Percentiles rank a stretch among this genome's conserved stretches.
phyloP scores from a whole-genome alignment of 139 green algal genomes.

The Chlorella sp. region DNA sequence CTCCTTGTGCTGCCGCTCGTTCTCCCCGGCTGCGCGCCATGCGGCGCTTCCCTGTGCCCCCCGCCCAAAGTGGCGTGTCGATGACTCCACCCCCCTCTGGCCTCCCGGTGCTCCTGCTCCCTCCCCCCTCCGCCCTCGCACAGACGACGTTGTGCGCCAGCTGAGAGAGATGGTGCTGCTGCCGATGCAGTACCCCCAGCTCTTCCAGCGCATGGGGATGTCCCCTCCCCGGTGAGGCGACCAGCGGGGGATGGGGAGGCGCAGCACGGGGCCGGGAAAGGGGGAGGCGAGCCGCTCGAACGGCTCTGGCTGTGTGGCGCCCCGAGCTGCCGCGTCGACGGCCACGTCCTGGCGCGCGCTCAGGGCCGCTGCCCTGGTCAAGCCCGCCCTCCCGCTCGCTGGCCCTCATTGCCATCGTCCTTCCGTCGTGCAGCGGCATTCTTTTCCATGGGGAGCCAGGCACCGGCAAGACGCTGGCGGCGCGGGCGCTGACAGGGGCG shows the following conservation, averaged over 20 bases:
- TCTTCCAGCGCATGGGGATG: slow-evolving; percentile 67
- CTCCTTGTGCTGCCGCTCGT: not conserved
- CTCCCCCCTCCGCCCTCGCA: no score
- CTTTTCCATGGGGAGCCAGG: slow-evolving; percentile 69
- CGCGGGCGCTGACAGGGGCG: slow-evolving; percentile 51
- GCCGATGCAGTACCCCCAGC: slow-evolving; percentile 80
- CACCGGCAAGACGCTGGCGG: slow-evolving; percentile 75
- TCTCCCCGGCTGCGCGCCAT: not conserved
- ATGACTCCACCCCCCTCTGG: no score
- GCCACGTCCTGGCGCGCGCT: no score
- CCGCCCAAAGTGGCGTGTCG: not conserved
- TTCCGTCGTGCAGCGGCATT: slow-evolving; percentile 59
- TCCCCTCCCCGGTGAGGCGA: slow-evolving; percentile 55
- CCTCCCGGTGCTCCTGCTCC: no score
- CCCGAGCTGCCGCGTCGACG: no score
- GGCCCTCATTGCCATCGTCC: no score
- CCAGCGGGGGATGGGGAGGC: not conserved
- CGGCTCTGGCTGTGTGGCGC: no score
- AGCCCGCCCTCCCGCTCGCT: no score
- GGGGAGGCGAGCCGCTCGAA: no score
- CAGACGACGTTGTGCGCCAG: slow-evolving; percentile 49
- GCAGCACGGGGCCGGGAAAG: no score
- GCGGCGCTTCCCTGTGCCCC: no score
- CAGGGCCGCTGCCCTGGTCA: no score
- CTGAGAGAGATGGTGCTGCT: slow-evolving; percentile 85